Percentiles rank a stretch among this genome's conserved stretches.
Evolutionary conservation across 2,329 filamentous ascomycete genomes (phyloP).

Genomic region (Colletotrichum euphorbiae): DNA sequence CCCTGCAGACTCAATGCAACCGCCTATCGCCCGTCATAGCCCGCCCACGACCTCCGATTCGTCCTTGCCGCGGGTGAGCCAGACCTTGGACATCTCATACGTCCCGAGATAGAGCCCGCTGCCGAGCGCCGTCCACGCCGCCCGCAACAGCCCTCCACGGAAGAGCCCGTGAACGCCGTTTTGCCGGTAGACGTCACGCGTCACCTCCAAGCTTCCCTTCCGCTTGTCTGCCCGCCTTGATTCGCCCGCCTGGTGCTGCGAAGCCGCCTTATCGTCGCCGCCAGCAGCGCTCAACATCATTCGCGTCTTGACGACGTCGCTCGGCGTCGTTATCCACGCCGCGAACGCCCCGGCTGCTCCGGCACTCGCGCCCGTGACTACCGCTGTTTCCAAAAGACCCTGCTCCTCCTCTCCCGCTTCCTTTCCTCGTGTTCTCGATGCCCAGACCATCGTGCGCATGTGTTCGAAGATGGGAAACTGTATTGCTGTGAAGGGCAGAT

Average conservation of each 20-base stretch:
- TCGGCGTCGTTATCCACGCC: conserved; percentile 85
- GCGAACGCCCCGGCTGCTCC: conserved; percentile 79
- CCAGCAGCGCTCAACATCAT: conserved; percentile 80
- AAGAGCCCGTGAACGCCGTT: conserved; percentile 81
- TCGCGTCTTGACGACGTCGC: conserved; percentile 89
- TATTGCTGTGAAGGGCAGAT: conserved; percentile 87
- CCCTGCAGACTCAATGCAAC: conserved; percentile 3
- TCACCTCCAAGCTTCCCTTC: conserved; percentile 67
- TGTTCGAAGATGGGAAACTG: conserved; percentile 91
- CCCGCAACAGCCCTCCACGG: conserved; percentile 78
- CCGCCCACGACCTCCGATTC: conserved; percentile 52
- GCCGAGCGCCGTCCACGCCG: conserved; percentile 84
- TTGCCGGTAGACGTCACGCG: conserved; percentile 72
- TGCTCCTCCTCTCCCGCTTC: conserved; percentile 41
- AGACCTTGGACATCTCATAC: conserved; percentile 83
- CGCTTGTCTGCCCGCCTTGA: not conserved
- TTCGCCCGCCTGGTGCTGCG: conserved; percentile 16
- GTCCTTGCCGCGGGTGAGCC: conserved; percentile 61
- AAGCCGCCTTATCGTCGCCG: conserved; percentile 31
- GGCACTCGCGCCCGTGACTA: conserved; percentile 79
- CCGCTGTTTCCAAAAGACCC: conserved; percentile 71
- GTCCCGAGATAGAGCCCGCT: conserved; percentile 87
- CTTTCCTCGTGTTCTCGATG: conserved; percentile 45
- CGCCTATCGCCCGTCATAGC: conserved; percentile 39
- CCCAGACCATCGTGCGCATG: conserved; percentile 67